Evolutionary conservation across 805 yeast species (phyloP).

Genomic region (Crinitomyces ghanaensis): DNA sequence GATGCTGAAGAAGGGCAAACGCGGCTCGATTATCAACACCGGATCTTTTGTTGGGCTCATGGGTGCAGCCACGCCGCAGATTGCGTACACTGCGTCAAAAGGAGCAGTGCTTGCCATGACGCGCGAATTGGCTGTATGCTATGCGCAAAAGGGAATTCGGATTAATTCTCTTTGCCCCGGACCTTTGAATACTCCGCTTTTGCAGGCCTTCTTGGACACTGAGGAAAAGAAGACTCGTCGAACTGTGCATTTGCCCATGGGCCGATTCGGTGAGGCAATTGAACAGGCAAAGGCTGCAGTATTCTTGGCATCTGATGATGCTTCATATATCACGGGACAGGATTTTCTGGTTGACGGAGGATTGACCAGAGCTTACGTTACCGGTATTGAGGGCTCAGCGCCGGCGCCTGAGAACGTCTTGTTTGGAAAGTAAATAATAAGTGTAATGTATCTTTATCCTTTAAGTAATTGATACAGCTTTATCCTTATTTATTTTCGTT

Average conservation of each 20-base stretch:
- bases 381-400: slow-evolving; percentile 18
- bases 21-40: slow-evolving; percentile 28
- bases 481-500: no score
- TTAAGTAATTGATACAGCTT: no score
- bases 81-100: slow-evolving; percentile 30
- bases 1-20: slow-evolving; percentile 20
- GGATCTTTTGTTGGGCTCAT: slow-evolving; percentile 29
- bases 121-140: slow-evolving; percentile 41
- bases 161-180: slow-evolving; percentile 51
- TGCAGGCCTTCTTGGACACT: slow-evolving; percentile 41
- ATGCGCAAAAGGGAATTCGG: slow-evolving; percentile 45
- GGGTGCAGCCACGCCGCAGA: slow-evolving; percentile 31
- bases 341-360: slow-evolving; percentile 53
- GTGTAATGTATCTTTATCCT: no score
- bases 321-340: slow-evolving; percentile 48
- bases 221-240: slow-evolving; percentile 39
- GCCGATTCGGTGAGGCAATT: slow-evolving; percentile 54
- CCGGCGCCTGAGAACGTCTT: slow-evolving; percentile 20
- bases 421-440: slow-evolving; percentile 18
- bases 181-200: slow-evolving; percentile 49
- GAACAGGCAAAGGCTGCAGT: slow-evolving; percentile 51
- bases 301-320: slow-evolving; percentile 41
- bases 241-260: slow-evolving; percentile 36
- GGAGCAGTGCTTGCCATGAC: slow-evolving; percentile 30
- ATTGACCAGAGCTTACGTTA: slow-evolving; percentile 24